Percentiles rank a stretch among this genome's conserved stretches.
These are phyloP conservation scores for Musa beccarii DNA, from an alignment of 176 grass and related monocot genomes.

Conservation along the genomic window DNA sequence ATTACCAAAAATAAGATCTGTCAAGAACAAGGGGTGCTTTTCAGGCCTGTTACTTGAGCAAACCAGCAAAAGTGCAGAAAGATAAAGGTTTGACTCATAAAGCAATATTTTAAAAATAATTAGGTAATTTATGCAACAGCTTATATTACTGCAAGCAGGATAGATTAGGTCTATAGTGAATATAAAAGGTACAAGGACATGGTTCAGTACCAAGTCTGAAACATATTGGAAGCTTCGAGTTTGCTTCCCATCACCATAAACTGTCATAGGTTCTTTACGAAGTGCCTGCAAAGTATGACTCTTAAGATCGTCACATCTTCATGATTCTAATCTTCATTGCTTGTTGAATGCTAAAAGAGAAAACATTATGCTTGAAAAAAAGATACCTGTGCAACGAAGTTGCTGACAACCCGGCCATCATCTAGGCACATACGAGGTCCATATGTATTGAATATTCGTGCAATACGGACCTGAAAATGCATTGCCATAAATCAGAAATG, in stretches of 20 bases:
- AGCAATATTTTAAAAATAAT: neutral
- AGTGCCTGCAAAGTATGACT: slow-evolving; percentile 43
- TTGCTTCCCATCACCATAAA: slow-evolving; percentile 95
- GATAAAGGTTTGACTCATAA: neutral
- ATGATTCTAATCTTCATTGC: neutral
- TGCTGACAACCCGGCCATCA: slow-evolving; percentile 88
- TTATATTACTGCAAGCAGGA: neutral
- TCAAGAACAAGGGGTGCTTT: too few species aligned
- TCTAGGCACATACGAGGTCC: slow-evolving; percentile 95
- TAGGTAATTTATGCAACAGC: neutral
- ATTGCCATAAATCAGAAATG: neutral
- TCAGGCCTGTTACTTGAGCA: too few species aligned
- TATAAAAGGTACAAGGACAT: neutral
- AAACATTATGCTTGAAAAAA: neutral
- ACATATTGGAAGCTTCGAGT: slow-evolving; percentile 92
- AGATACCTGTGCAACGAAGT: slow-evolving; percentile 87
- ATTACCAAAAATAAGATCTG: too few species aligned
- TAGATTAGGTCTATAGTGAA: neutral
- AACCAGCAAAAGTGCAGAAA: neutral
- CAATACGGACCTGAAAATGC: slow-evolving; percentile 73
- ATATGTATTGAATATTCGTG: slow-evolving; percentile 93
- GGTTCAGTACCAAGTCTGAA: slow-evolving; percentile 69
- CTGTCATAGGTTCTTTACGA: slow-evolving; percentile 74
- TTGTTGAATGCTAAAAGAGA: neutral
- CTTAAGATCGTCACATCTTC: neutral